A percentile compares a stretch with the other conserved stretches of the same genome.
Evolutionary conservation across 805 yeast genomes (phyloP).

Genomic region (Cyberlindnera subsufficiens): DNA sequence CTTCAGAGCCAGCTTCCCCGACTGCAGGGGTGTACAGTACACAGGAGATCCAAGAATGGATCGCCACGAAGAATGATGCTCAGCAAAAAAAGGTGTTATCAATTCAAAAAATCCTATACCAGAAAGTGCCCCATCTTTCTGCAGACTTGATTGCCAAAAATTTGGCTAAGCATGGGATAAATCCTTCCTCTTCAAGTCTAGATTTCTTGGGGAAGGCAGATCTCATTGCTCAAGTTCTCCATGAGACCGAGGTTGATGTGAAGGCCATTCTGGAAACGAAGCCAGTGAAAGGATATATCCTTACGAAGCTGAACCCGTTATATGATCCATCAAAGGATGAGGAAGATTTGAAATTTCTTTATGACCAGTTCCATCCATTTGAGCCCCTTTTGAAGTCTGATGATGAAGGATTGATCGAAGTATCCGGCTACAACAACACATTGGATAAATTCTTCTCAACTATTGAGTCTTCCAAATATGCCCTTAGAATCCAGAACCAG

Average conservation of each 20-base stretch:
- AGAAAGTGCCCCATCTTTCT: conserved; percentile 68
- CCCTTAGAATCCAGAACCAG: conserved; percentile 68
- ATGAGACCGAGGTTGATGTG: conserved; percentile 41
- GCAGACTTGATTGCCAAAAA: conserved; percentile 68
- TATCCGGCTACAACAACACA: conserved; percentile 71
- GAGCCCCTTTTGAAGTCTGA: conserved; percentile 38
- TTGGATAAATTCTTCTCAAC: conserved; percentile 82
- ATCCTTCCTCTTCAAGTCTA: conserved; percentile 35
- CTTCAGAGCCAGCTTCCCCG: conserved; percentile 1
- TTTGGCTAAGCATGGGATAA: conserved; percentile 40
- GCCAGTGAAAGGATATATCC: conserved; percentile 52
- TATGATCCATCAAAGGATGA: conserved; percentile 35
- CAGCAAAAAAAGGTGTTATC: conserved; percentile 39
- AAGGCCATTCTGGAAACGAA: conserved; percentile 28
- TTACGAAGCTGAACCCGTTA: conserved; percentile 52
- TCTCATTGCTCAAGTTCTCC: conserved; percentile 36
- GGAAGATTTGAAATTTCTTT: conserved; percentile 41
- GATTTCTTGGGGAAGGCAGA: conserved; percentile 24
- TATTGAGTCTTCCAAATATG: conserved; percentile 73
- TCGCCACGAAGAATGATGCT: conserved; percentile 6
- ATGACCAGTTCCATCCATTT: conserved; percentile 70
- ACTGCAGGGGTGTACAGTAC: conserved; percentile 2
- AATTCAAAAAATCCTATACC: conserved; percentile 64
- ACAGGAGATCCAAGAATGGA: conserved; percentile 23
- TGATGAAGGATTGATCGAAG: conserved; percentile 34